A percentile compares a stretch with the other conserved stretches of the same genome.
Conservation (phyloP, 2,329 filamentous ascomycete genomes). For the Capronia americana region DNA sequence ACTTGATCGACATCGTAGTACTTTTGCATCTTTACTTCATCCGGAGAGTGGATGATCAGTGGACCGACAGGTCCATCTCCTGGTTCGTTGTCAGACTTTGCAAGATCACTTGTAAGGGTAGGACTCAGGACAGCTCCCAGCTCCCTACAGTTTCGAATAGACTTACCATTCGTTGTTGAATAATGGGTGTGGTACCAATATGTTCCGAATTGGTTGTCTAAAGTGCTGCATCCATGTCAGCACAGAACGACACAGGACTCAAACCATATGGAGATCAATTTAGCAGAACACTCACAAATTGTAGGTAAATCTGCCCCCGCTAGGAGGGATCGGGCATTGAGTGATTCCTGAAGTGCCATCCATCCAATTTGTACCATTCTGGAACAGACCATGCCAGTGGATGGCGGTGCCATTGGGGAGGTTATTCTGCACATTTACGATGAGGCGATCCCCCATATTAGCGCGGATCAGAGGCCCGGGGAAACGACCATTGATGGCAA, state of each 20-base stretch:
- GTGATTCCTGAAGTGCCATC: slow-evolving; percentile 72
- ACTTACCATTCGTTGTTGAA: slow-evolving; percentile 63
- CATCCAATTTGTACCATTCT: slow-evolving; percentile 77
- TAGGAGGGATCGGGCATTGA: slow-evolving; percentile 71
- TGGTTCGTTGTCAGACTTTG: background rate
- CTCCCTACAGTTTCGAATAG: background rate
- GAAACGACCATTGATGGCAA: slow-evolving; percentile 76
- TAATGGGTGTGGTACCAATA: slow-evolving; percentile 74
- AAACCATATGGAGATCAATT: background rate
- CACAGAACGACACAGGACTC: background rate
- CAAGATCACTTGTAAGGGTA: background rate
- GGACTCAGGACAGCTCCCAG: too few relatives aligned
- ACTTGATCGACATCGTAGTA: slow-evolving; percentile 66
- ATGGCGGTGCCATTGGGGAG: slow-evolving; percentile 70
- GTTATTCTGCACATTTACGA: slow-evolving; percentile 72
- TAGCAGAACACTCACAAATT: slow-evolving; percentile 56
- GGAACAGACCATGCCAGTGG: slow-evolving; percentile 79
- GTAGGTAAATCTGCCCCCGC: slow-evolving; percentile 65
- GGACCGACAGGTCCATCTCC: slow-evolving; percentile 70
- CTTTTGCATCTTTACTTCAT: slow-evolving; percentile 56
- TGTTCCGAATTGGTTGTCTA: slow-evolving; percentile 60
- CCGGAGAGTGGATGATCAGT: slow-evolving; percentile 66
- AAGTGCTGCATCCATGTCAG: slow-evolving; percentile 47
- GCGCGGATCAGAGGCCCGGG: slow-evolving; percentile 74
- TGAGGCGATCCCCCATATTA: slow-evolving; percentile 73